Evolutionary conservation across 257 asterid genomes (phyloP), one percentile per base, ranked within the genome.

Genomic region (Nicotiana otophora): DNA sequence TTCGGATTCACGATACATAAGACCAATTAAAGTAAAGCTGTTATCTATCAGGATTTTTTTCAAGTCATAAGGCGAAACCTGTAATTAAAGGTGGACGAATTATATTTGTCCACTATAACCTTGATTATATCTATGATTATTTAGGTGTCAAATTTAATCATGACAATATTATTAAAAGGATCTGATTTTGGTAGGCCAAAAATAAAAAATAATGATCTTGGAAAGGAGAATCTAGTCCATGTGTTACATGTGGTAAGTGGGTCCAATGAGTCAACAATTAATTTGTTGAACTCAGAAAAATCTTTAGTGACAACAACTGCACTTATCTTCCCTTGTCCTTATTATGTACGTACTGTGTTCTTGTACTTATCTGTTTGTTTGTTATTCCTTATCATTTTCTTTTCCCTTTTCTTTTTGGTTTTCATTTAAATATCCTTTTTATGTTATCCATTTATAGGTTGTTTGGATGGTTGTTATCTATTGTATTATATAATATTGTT

Each of bases 201-300:
- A 34, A 14, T 15, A 15, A 66, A 3, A 7, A 67, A 34, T 34
- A 69, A 10, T 69, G n/a, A 39, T 36, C 19, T 70, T 70, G 64
- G 74, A 19, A 17, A 65, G 54, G 60, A 63, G 65, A 63, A 82
- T 72, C 51, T 75, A 16, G 77, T 82, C 53, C 85, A 75, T 60
- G 85, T 74, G 77, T 61, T 46, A 30, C 14, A 65, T 74, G 36
- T n/a, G 54, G 64, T 75, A 46, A 33, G 34, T 39, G 39, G 78
- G 57, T 70, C 34, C 78, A 39, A 19, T 1, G 2, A 36, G 55
- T 36, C 31, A 7, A 54, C 14, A n/a, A 8, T 61, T 61, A 3
- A 61, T 61, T 61, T 57, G 62, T 57, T 57, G 26, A 16, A 17
- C 20, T 4, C 23, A 17, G 4, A 57, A 57, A 57, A 17, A 57